Percentiles rank a stretch among this genome's conserved stretches.
Conservation (phyloP, 768 basidiomycete species). For the Trametes cinnabarina region DNA sequence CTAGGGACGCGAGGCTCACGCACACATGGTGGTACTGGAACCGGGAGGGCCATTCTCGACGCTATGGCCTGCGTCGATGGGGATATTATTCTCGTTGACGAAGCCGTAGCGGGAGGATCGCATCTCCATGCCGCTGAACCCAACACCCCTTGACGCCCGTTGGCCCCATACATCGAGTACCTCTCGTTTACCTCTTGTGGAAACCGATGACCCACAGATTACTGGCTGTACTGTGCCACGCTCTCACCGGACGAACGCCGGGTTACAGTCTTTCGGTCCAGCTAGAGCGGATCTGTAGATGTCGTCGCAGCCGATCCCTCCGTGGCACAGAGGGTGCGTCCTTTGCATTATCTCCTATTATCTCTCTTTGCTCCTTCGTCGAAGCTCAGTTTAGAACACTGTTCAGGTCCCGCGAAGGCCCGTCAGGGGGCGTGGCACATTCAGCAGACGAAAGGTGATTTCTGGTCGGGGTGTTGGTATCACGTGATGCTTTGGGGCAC, state of each 20-base stretch:
- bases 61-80: neutral
- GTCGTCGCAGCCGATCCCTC: neutral
- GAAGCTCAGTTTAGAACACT: neutral
- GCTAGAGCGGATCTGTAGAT: neutral
- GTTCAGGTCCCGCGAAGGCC: neutral
- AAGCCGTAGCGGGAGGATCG: neutral
- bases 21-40: neutral
- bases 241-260: no score
- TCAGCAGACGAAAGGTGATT: neutral
- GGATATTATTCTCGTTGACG: neutral
- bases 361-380: no score
- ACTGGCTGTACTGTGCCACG: no score
- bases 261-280: neutral
- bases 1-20: neutral
- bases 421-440: neutral
- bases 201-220: no score
- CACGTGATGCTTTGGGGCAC: conserved; percentile 1
- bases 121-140: neutral
- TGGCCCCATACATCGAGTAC: no score
- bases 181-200: no score
- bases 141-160: neutral
- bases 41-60: neutral
- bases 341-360: conserved; percentile 10
- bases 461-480: neutral
- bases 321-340: conserved; percentile 2